Evolutionary conservation across 345 rosid species (phyloP), one percentile per base, ranked within the genome.

Genomic region (Arabis alpina): DNA sequence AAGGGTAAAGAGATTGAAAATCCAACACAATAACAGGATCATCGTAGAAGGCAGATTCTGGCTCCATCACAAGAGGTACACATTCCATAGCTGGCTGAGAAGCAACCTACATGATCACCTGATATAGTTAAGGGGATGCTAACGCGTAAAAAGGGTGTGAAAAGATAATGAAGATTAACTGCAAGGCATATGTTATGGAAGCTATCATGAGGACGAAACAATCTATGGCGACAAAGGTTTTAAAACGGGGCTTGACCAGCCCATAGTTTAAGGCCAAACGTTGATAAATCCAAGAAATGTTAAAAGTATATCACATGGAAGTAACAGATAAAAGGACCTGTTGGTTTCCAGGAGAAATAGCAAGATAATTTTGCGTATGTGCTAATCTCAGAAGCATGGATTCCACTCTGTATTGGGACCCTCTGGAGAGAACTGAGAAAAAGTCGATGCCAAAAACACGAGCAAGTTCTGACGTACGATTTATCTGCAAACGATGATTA

Each of bases 11-110:
- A 70, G 98, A 91, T 72, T 93, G 98, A 76, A 93, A 93, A 77
- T 93, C 98, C 87, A 91, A 84, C 79, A 93, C 96, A 61, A 93
- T 80, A 63, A 93, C 96, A 50, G 98, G 98, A 72, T 91, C 98
- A 39, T 82, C 83, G 74, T 87, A 93, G 79, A 93, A 93, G 50
- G 91, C 88, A 75, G 98, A 93, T 80, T 89, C 96, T 23, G 98
- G 97, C 73, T 93, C 98, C 98, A 93, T 93, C 68, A 93, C 98
- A 47, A 93, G 94, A 70, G 98, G 96, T 61, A 93, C 50, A 75
- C 98, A 93, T 84, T 91, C 96, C 98, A 93, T 93, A 53, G 98
- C 98, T 54, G 98, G 98, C 81, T 93, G 98, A 74, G 87, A 87
- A 77, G 98, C 98, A 77, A 93, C 98, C 98, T 93, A 69, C 44